phyloP scores from a whole-genome alignment of 1,139 yeast genomes.

The Scheffersomyces segobiensis region DNA sequence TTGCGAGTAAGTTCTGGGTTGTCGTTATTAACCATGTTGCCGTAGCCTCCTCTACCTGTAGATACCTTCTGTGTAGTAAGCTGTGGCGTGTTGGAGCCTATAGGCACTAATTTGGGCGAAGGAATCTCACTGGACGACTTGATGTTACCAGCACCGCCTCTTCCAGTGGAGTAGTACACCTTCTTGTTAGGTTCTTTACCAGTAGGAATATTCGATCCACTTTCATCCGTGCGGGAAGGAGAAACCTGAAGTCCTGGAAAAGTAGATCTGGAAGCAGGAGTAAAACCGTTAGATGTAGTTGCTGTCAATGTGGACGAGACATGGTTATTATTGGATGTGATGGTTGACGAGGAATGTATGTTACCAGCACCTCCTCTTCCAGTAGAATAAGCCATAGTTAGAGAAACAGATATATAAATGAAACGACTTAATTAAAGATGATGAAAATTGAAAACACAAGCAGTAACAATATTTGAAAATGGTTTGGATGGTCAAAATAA shows the following conservation, averaged over 20 bases:
- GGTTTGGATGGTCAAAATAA: background rate
- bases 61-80: slow-evolving; percentile 58
- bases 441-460: background rate
- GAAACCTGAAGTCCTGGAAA: slow-evolving; percentile 5
- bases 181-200: slow-evolving; percentile 25
- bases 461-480: background rate
- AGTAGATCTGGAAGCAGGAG: background rate
- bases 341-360: slow-evolving; percentile 19
- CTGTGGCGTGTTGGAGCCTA: slow-evolving; percentile 66
- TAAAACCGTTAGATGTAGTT: background rate
- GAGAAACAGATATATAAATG: background rate
- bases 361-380: slow-evolving; percentile 29
- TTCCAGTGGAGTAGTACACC: slow-evolving; percentile 61
- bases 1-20: slow-evolving; percentile 63
- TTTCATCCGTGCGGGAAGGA: slow-evolving; percentile 4
- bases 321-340: slow-evolving; percentile 19
- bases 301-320: slow-evolving; percentile 1
- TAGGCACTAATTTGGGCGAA: slow-evolving; percentile 56
- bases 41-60: slow-evolving; percentile 83
- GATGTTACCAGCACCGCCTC: slow-evolving; percentile 83
- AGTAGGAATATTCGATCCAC: slow-evolving; percentile 1
- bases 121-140: slow-evolving; percentile 45
- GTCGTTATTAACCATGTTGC: slow-evolving; percentile 69
- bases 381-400: slow-evolving; percentile 18
- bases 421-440: background rate